Evolutionary conservation across 2,329 filamentous ascomycete species (phyloP), one percentile per base, ranked within the genome.

Genomic region (Venturiaceae sp.): DNA sequence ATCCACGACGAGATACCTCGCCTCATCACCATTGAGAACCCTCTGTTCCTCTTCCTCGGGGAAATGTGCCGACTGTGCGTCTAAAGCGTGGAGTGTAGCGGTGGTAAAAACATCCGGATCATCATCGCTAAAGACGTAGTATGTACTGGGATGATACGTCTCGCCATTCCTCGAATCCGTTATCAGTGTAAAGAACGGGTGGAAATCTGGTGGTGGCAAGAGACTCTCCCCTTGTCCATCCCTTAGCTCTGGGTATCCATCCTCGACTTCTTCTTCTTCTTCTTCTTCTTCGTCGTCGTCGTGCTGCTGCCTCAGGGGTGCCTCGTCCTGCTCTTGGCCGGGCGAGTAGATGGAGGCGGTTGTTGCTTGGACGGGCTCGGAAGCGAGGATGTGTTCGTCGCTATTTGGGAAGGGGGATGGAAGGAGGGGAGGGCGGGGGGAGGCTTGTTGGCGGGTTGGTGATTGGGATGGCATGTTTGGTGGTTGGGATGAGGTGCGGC

Each of bases 101-200:
- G 83, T 80, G 1, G 87, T 87, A 37, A 95, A 77, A 47, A 88
- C 76, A 52, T 92, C 87, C 1, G 85, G 82, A 68, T 96, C 91
- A 72, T 97, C 94, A 71, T 97, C 92, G 65, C 83, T 83, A 75
- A 99, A 97, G 67, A 97, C 82, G 75, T 97, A 97, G 74, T 92
- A 90, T 1, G 96, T 84, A 57, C 83, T 84, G 1, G 92, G 94
- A 69, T 97, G 92, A 66, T 90, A 80, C 62, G 90, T 88, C 50
- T 88, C 83, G 65, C 83, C 81, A 8, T 83, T 85, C n/a, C 83
- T 81, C 11, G 80, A 74, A 71, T 96, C 91, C 67, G 89, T 84
- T 63, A 97, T 79, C 44, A 96, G 78, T 1, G 90, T 87, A 76
- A 96, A 96, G 76, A 96, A 87, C 2, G 90, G 89, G 47, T 84